Evolutionary conservation across 2,329 filamentous ascomycete species (phyloP), one percentile per base, ranked within the genome.

Genomic region (Microascus cirrosus): DNA sequence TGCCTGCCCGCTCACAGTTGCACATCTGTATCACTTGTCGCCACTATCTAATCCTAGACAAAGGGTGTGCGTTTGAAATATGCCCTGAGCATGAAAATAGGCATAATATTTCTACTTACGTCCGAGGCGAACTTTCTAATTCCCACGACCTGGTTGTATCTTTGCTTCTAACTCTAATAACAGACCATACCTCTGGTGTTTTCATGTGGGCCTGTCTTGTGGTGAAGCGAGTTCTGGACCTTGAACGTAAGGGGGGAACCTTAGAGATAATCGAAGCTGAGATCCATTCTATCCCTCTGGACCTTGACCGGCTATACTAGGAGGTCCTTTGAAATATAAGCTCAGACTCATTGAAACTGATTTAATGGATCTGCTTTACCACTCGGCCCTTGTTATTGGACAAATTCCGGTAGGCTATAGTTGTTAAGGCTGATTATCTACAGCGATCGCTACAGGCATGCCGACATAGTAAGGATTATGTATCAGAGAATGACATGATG

Each of bases 201-300:
- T 74, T 74, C 55, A 60, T 71, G 24, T 74, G 72, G 72, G 69
- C 68, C 0, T 55, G 35, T n/a, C 63, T 74, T 13, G 68, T 70
- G 0, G 60, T 66, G 6, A 45, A 63, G 0, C 51, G 42, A 13
- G 62, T 63, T 12, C 22, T 65, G 1, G 2, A 58, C 0, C 61
- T 68, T 10, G 48, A 64, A 0, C 25, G 24, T 0, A 28, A 61
- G 3, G 64, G 65, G 1, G 28, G 25, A 2, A 20, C 25, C 1
- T 5, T 54, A 12, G 12, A 51, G 1, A 54, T 18, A n/a, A 71
- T 72, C 3, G 48, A 65, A 60, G n/a, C 1, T 0, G 59, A 48
- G n/a, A 60, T 71, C 36, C 2, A 56, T 7, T 18, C 52, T 6
- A 59, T 65, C 0, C 69, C 68, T 2, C 12, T 20, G 20, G 59